Evolutionary conservation across 2,329 filamentous ascomycete species (phyloP).

Genomic region (Hymenoscyphus occultus): DNA sequence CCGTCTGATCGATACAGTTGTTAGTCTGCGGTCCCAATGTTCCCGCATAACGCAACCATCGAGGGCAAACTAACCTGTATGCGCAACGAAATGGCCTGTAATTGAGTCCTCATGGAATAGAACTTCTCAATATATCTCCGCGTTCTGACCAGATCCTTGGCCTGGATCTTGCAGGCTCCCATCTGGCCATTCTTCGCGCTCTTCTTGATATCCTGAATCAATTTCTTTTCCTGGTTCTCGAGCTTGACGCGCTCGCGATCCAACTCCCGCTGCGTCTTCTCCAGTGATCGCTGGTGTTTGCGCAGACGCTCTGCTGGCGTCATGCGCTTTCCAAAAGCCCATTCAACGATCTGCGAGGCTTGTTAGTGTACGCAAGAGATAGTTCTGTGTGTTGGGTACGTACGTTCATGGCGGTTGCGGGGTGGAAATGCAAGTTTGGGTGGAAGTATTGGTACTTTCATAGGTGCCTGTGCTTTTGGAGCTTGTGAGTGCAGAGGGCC

Average conservation of each 20-base stretch:
- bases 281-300: slow-evolving; percentile 93
- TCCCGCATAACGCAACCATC: neutral
- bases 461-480: slow-evolving; percentile 1
- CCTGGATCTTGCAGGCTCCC: slow-evolving; percentile 97
- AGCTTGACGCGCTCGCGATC: slow-evolving; percentile 93
- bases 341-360: slow-evolving; percentile 77
- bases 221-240: slow-evolving; percentile 97
- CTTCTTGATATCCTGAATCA: slow-evolving; percentile 95
- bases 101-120: slow-evolving; percentile 94
- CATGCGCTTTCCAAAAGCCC: slow-evolving; percentile 99
- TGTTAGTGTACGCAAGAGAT: slow-evolving; percentile 1
- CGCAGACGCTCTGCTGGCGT: slow-evolving; percentile 88
- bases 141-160: slow-evolving; percentile 92
- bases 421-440: neutral
- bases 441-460: slow-evolving; percentile 4
- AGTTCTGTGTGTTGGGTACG: slow-evolving; percentile 24
- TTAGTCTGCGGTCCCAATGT: neutral
- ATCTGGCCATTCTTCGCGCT: slow-evolving; percentile 97
- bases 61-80: slow-evolving; percentile 66
- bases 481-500: neutral
- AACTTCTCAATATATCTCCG: slow-evolving; percentile 97
- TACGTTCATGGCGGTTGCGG: slow-evolving; percentile 52
- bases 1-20: slow-evolving; percentile 60
- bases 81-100: slow-evolving; percentile 91
- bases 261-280: slow-evolving; percentile 95